Evolutionary conservation across 257 asterid species (phyloP), one percentile per base, ranked within the genome.

Genomic region (Scutellaria minor): DNA sequence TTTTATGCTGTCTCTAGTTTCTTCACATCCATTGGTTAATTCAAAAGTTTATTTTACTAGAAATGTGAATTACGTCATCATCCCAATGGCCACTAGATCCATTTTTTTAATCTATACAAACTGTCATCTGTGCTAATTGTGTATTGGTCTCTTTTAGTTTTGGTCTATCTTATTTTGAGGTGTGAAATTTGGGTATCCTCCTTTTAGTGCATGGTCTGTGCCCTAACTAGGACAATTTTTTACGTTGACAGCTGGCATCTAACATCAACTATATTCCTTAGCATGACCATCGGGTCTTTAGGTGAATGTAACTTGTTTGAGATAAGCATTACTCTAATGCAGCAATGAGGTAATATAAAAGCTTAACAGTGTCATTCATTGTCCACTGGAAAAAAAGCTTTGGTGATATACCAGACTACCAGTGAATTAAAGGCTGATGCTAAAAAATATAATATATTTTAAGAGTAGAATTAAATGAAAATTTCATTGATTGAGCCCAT

Each of bases 251-350:
- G 9, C 27, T 53, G 47, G 64, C 46, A 62, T 20, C 20, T 37
- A 31, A 5, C 37, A 31, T 0, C 1, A 31, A 31, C 37, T 31
- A 31, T 31, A 31, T 31, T 24, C 45, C 24, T 24, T 51, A 31
- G 75, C 62, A 62, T 64, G 44, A 46, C 50, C 61, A 12, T 59
- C 68, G 15, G 52, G 64, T 50, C 13, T 22, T 35, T 68, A 48
- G 64, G 72, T 50, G 68, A 55, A 12, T 22, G 52, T 42, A 37
- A 76, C 45, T 48, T 77, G 15, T 48, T 64, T 64, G 64, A 9
- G 51, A 50, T 77, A 47, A 55, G 46, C 31, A 37, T 52, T 45
- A 53, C 7, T 54, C 9, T 41, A 24, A 41, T 61, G 18, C 53
- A 22, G 11, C 10, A 13, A 56, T 37, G 24, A 14, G 46, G 42